phyloP scores from a whole-genome alignment of 768 basidiomycete species.

The Leccinellum rugosiceps region DNA sequence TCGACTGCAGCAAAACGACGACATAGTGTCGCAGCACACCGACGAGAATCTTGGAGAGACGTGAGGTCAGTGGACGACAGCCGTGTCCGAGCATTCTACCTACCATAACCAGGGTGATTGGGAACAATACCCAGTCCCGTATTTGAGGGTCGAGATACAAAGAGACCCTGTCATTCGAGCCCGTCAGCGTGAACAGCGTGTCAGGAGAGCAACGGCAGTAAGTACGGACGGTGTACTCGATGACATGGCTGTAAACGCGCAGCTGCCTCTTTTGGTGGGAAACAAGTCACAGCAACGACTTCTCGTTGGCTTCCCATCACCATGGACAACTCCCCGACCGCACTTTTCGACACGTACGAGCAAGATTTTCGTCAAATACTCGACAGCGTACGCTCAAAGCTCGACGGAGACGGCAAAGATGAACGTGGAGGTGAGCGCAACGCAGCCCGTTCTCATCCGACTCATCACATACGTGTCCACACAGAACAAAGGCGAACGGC shows the following conservation, averaged over 20 bases:
- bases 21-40: conserved; percentile 93
- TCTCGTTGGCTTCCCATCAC: conserved; percentile 4
- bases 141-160: conserved; percentile 93
- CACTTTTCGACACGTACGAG: conserved; percentile 90
- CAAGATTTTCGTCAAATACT: conserved; percentile 88
- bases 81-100: conserved; percentile 20
- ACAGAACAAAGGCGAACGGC: conserved; percentile 80
- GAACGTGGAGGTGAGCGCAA: conserved; percentile 61
- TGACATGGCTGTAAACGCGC: conserved; percentile 34
- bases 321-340: conserved; percentile 83
- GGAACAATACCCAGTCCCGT: conserved; percentile 91
- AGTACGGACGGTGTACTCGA: conserved; percentile 25
- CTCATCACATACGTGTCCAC: conserved; percentile 1
- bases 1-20: conserved; percentile 75
- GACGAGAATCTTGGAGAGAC: conserved; percentile 68
- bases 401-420: conserved; percentile 66
- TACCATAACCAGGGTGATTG: conserved; percentile 97
- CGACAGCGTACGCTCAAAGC: conserved; percentile 68
- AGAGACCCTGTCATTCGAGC: conserved; percentile 35
- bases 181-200: conserved; percentile 10
- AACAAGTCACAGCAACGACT: conserved; percentile 18
- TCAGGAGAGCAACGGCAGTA: conserved; percentile 3
- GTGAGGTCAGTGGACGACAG: background rate
- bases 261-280: conserved; percentile 26
- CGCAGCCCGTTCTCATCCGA: background rate